These are phyloP conservation scores for Chrysoporthe puriensis DNA, from an alignment of 2,329 filamentous ascomycete species.

Conservation along the genomic window DNA sequence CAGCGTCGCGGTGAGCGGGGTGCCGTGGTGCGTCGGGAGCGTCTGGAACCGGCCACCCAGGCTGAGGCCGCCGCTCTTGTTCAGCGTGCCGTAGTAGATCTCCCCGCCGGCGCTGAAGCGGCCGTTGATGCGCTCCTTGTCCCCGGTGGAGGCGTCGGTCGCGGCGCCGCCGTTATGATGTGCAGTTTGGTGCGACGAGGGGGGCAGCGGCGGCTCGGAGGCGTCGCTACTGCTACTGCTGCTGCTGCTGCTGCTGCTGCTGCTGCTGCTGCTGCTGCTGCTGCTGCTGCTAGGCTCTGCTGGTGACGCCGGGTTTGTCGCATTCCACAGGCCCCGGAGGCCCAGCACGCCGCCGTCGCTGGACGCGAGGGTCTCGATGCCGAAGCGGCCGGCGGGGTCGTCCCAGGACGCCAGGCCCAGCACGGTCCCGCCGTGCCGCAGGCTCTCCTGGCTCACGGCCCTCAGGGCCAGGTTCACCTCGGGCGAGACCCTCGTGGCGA, in stretches of 20 bases:
- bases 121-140: slow-evolving; percentile 69
- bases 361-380: slow-evolving; percentile 86
- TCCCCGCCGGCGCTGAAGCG: slow-evolving; percentile 91
- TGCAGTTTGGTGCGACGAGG: background rate
- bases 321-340: slow-evolving; percentile 85
- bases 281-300: no score
- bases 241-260: background rate
- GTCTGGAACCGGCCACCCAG: slow-evolving; percentile 89
- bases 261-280: no score
- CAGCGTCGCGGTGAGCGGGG: slow-evolving; percentile 90
- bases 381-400: slow-evolving; percentile 72
- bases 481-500: slow-evolving; percentile 77
- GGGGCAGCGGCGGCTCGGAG: background rate
- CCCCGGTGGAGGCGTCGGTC: slow-evolving; percentile 28
- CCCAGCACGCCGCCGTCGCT: slow-evolving; percentile 91
- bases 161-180: background rate
- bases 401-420: slow-evolving; percentile 80
- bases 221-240: background rate
- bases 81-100: slow-evolving; percentile 92
- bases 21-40: slow-evolving; percentile 76
- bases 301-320: slow-evolving; percentile 32
- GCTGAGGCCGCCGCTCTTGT: slow-evolving; percentile 91
- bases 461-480: slow-evolving; percentile 80
- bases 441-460: slow-evolving; percentile 71
- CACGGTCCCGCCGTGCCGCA: slow-evolving; percentile 77